Base-by-base conservation (phyloP, 2,329 filamentous ascomycete species). In the Myriangium duriaei region DNA sequence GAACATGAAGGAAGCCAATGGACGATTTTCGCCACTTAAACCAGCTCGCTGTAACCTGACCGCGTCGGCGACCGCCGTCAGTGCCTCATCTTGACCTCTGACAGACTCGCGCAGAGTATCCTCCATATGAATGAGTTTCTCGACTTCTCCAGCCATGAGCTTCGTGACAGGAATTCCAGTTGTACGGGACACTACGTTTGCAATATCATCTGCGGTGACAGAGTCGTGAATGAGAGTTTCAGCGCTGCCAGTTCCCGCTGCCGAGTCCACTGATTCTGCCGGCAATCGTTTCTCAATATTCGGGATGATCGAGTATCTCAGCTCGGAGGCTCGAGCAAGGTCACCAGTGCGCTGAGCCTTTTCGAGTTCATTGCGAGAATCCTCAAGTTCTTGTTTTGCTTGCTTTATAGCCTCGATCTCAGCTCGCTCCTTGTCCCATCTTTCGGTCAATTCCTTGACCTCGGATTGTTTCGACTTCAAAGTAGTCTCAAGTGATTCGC, bases 51-150 rank as follows among this genome's bases (percentile, higher is more conserved):
- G 91, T 67, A 95, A 81, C 13, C 91, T 77, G 6, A 98, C 88
- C 1, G 91, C 91, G 54, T 96, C 82, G 21, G 88, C 81, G 1
- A 96, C 88, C 12, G 87, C 83, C 46, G 79, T 79, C 42, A 98
- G 74, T 5, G 91, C 91, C 52, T 96, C 87, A 46, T 96, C 88
- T 57, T 98, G 91, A 3, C 91, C 91, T 46, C 85, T 80, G 39
- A 98, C 81, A 4, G 81, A 81, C 52, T 86, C 69, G 4, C 84
- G 73, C 6, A 98, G 70, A 0, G 76, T 81, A 44, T 94, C 85
- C 59, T 98, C 91, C 87, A 96, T 96, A 51, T 85, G 79, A 11
- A 98, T 81, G 17, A 98, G 68, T 61, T 94, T 94, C 57, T 96
- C 87, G 29, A 92, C 81, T 49, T 96, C 88, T 14, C 88, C 88